Evolutionary conservation across 805 yeast species (phyloP), one percentile per base, ranked within the genome.

Genomic region (Kuraishia hungarica): DNA sequence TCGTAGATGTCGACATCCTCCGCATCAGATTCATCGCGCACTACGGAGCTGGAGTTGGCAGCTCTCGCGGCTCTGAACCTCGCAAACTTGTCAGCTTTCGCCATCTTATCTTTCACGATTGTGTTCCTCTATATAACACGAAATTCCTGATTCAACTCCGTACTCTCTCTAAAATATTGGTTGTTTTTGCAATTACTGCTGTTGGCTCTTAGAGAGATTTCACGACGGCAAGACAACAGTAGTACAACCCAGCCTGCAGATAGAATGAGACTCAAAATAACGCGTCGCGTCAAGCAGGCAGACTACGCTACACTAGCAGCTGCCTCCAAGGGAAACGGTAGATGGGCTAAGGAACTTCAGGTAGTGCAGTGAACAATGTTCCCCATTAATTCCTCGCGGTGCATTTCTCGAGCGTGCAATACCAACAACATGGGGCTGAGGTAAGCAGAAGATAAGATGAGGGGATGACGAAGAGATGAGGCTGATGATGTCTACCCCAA

Each of bases 1-100:
- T 93, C 97, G 66, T 92, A 94, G 57, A 93, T 82, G 51, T 79
- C 82, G 26, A 73, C 78, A 19, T 74, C 79, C 17, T 75, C 80
- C n/a, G 74, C 78, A 49, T 77, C 77, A 28, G 73, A 73, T 15
- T 55, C 64, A 28, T 68, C 67, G 19, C 62, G 62, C n/a, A 69
- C 65, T 6, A 72, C 69, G 2, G 75, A 67, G 43, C 80, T 69
- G 56, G 75, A 73, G 7, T 83, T 85, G 2, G 87, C 82, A 22
- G 79, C 77, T 67, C 90, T 77, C 21, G 91, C 83, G 56, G 79
- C 84, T 55, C 84, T 77, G 54, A 87, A 75, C 58, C 83, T 79
- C 60, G 81, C 85, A 26, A 87, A 71, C 69, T 80, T 84, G 54
- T 76, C 73, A 52, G 69, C 70, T 51, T 70, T 73, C 24, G 68